Evolutionary conservation across 2,329 filamentous ascomycete genomes (phyloP).

Genomic region (Ascosphaera apis): DNA sequence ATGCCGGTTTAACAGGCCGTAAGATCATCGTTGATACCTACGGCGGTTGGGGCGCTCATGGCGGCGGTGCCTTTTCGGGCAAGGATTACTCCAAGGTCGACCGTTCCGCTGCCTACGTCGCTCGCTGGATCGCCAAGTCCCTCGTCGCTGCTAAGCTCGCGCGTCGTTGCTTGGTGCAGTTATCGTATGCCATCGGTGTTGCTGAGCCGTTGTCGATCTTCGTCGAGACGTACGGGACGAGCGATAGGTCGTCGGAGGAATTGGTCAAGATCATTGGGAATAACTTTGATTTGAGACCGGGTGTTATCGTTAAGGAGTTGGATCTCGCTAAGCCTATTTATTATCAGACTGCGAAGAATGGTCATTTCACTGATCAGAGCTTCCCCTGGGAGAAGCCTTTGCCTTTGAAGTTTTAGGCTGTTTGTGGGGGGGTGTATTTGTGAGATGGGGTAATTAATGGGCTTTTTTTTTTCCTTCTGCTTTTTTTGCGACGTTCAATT

Average conservation of each 20-base stretch:
- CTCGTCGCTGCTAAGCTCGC: constrained; percentile 72
- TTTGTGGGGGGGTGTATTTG: too few species aligned
- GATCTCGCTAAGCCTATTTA: constrained; percentile 93
- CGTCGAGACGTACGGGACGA: constrained; percentile 94
- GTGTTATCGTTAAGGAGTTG: constrained; percentile 96
- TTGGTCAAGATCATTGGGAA: constrained; percentile 80
- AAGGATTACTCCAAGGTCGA: constrained; percentile 99
- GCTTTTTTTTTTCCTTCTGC: constrained; percentile 5
- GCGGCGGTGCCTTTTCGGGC: constrained; percentile 98
- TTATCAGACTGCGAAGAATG: constrained; percentile 96
- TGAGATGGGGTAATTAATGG: constrained; percentile 4
- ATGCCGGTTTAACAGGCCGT: constrained; percentile 91
- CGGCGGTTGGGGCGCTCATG: constrained; percentile 98
- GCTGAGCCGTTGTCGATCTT: constrained; percentile 95
- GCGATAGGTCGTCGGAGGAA: constrained; percentile 68
- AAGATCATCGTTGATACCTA: constrained; percentile 99
- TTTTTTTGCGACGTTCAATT: constrained; percentile 15
- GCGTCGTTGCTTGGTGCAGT: constrained; percentile 84
- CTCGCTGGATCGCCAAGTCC: constrained; percentile 97
- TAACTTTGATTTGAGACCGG: constrained; percentile 96
- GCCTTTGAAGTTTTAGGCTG: constrained; percentile 58
- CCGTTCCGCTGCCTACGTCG: constrained; percentile 90
- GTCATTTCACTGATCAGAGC: constrained; percentile 96
- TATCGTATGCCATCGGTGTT: constrained; percentile 98
- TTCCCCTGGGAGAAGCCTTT: constrained; percentile 99